Evolutionary conservation across 202 grass and related monocot species (phyloP).

Genomic region (Bolboschoenoplectus hybrid): DNA sequence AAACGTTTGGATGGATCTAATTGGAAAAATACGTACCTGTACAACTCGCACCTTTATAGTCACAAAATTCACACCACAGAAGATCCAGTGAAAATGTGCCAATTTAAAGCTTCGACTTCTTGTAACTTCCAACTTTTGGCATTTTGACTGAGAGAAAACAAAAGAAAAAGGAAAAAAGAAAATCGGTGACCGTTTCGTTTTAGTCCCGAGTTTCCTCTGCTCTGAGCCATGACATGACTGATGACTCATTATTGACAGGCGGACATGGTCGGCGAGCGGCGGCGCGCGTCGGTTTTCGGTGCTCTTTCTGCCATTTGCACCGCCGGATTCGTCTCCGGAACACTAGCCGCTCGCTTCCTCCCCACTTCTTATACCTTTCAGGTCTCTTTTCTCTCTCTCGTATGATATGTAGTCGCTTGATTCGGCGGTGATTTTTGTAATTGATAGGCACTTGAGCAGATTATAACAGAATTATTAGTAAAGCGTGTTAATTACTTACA

Average conservation of each 20-base stretch:
- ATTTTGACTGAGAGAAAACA: slow-evolving; percentile 1
- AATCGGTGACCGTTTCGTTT: neutral
- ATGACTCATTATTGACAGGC: slow-evolving; percentile 51
- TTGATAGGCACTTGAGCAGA: neutral
- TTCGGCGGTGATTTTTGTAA: neutral
- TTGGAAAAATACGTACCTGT: too few relatives aligned
- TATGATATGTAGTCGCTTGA: neutral
- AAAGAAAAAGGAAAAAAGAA: neutral
- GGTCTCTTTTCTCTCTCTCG: slow-evolving; percentile 47
- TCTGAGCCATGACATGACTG: neutral
- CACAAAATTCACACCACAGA: neutral
- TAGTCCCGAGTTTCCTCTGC: too few relatives aligned
- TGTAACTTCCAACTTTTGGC: neutral
- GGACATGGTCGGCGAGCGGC: slow-evolving; percentile 56
- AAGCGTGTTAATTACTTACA: neutral
- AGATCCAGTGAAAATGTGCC: neutral
- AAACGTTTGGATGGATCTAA: too few relatives aligned
- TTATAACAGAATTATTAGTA: neutral
- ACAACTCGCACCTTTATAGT: too few relatives aligned
- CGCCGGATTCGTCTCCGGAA: slow-evolving; percentile 80
- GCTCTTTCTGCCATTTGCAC: slow-evolving; percentile 67
- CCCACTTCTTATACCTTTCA: slow-evolving; percentile 72
- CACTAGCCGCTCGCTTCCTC: slow-evolving; percentile 74
- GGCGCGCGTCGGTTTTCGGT: slow-evolving; percentile 64
- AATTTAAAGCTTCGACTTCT: neutral